These are phyloP conservation scores for Krasilnikovozyma curviuscula DNA, from an alignment of 768 basidiomycete genomes.

Conservation along the genomic window DNA sequence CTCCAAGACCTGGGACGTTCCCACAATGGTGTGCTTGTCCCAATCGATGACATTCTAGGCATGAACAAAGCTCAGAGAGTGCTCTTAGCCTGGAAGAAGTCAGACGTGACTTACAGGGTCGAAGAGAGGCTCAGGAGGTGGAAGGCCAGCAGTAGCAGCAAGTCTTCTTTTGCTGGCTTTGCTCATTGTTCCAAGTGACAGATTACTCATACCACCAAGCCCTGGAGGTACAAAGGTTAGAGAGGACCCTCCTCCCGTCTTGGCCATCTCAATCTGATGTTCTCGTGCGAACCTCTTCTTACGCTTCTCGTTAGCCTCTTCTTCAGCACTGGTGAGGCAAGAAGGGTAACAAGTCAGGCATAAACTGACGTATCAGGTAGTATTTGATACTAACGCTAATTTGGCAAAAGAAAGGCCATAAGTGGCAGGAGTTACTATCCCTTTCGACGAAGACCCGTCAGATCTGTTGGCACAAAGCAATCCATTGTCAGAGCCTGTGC, in stretches of 20 bases:
- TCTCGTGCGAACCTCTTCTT: constrained; percentile 81
- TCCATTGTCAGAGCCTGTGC: too few species aligned
- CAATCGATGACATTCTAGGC: constrained; percentile 81
- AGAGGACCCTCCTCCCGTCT: constrained; percentile 26
- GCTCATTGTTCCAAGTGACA: not conserved
- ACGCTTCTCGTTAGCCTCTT: constrained; percentile 32
- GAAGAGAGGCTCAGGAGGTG: constrained; percentile 17
- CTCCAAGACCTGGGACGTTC: constrained; percentile 70
- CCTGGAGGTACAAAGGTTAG: constrained; percentile 1
- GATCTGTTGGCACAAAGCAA: too few species aligned
- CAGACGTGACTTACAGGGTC: constrained; percentile 22
- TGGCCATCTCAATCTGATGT: constrained; percentile 64
- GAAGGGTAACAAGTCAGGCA: constrained; percentile 14
- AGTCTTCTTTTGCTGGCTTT: constrained; percentile 5
- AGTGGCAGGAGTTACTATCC: constrained; percentile 30
- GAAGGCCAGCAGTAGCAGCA: constrained; percentile 5
- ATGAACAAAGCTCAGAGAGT: constrained; percentile 6
- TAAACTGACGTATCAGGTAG: not conserved
- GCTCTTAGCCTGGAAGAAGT: not conserved
- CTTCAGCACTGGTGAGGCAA: constrained; percentile 19
- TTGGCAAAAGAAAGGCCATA: not conserved
- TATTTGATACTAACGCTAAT: not conserved
- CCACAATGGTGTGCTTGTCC: constrained; percentile 90
- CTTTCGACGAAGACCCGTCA: too few species aligned
- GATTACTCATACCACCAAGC: not conserved